Base-by-base conservation (phyloP, 805 yeast species). In the Zygosaccharomyces bisporus region DNA sequence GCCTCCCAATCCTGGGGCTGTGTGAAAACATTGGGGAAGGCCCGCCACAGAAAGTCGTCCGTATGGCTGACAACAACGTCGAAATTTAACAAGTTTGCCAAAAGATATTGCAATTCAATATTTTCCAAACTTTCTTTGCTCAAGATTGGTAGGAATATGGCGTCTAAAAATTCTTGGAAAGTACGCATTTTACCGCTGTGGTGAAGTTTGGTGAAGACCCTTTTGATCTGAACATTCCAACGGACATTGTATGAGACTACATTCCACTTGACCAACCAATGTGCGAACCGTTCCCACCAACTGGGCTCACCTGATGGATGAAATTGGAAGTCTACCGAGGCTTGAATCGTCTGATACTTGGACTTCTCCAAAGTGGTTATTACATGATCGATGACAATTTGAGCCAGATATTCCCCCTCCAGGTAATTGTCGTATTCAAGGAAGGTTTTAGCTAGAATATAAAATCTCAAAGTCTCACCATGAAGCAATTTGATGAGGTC, bases 171-270 rank as follows among this genome's bases (percentile, higher is more conserved):
- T 1, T 63, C 67, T 46, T 64, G 64, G 33, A 69, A 69, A 29
- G 53, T 59, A 1, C 31, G 7, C 2, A 67, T 62, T n/a, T 40
- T 45, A 0, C 55, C 54, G 0, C 43, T 6, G 5, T 44, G 31
- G 34, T 46, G 59, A 27, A 68, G 49, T 6, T 54, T 46, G 0
- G 65, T 34, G 31, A 58, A 69, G 36, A 56, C 52, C 45, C 73
- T 61, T 21, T 64, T 55, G 2, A 69, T 53, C 37, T 64, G 60
- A 4, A 70, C 57, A 25, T 64, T 58, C 73, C 73, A 70, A 14
- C 67, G 65, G 10, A 69, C 60, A 40, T 70, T 70, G 41, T 68
- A 66, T 21, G 72, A 68, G 1, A 69, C 60, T 8, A 70, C 49
- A 45, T 65, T 63, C 58, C 71, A 64, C 44, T 57, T 61, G 6